Base-by-base conservation (phyloP, 768 basidiomycete genomes). In the Pulveroboletus sp. region DNA sequence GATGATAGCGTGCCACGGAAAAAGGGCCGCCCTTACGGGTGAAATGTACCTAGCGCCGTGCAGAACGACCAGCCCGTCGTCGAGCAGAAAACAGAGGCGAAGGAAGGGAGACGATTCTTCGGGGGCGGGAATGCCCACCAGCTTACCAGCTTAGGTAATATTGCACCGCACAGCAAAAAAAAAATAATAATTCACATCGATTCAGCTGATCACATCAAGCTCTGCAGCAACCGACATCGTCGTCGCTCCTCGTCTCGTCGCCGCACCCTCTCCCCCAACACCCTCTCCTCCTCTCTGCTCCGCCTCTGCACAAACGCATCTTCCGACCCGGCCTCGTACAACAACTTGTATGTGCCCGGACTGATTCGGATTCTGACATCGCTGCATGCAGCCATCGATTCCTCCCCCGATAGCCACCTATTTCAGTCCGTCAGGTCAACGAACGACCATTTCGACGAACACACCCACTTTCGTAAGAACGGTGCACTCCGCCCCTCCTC, bases 241-340 rank as follows among this genome's bases (percentile, higher is more conserved):
- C 71, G 69, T 58, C 83, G 74, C 49, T 85, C 83, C 60, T 84
- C 82, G 54, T 79, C 72, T 39, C 80, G 74, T 48, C 62, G 59
- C 31, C 66, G 68, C 21, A 73, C 83, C 55, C 68, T 60, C 53
- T 68, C 71, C 51, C 53, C 43, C 61, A 76, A 59, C 43, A 43
- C 60, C 58, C 41, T 60, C 63, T 61, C 63, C 47, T 69, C 74
- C 43, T 68, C 73, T 38, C 30, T 45, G 27, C 64, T 50, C 48
- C 73, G 62, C 43, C 52, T 17, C 35, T 77, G 76, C 68, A 70
- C 71, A 21, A 81, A 40, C 30, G 66, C 58, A 39, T 87, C 85
- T 64, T 87, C 86, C n/a, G 73, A 69, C 35, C 81, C 84, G 2
- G 65, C 73, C 61, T 84, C 85, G 61, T 86, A 87, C 65, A 83